A percentile compares a stretch with the other conserved stretches of the same genome.
Evolutionary conservation across 176 grass and related monocot genomes (phyloP).

Genomic region (Musa acuminata): DNA sequence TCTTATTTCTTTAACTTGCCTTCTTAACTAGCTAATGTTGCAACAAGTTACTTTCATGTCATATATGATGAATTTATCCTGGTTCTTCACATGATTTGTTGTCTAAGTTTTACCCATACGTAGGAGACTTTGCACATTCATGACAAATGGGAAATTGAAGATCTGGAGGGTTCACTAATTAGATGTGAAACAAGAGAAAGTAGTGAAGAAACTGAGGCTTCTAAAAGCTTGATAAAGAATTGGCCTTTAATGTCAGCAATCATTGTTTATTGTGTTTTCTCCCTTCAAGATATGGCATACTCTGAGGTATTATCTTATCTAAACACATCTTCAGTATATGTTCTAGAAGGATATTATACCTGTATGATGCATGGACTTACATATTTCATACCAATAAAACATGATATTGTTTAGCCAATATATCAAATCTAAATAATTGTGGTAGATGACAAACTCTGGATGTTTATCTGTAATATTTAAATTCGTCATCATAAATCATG

Average conservation of each 20-base stretch:
- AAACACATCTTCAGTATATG: no score
- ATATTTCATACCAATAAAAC: no score
- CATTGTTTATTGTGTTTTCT: conserved; percentile 45
- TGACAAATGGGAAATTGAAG: conserved; percentile 25
- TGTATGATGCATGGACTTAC: no score
- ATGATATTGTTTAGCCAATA: no score
- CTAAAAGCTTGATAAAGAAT: conserved; percentile 35
- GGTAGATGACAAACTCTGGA: no score
- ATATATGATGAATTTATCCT: neutral
- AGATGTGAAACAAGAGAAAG: conserved; percentile 13
- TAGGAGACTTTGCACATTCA: conserved; percentile 62
- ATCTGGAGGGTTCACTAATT: conserved; percentile 34
- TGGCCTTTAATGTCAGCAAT: conserved; percentile 47
- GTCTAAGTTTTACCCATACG: neutral
- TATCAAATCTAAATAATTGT: no score
- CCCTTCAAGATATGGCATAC: conserved; percentile 58
- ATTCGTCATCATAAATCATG: no score
- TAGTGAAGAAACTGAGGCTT: conserved; percentile 18
- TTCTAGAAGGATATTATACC: no score
- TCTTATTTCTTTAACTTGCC: no score
- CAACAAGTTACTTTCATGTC: neutral
- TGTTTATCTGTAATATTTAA: neutral
- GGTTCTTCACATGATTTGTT: neutral
- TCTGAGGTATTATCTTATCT: conserved; percentile 28
- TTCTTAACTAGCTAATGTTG: no score